Evolutionary conservation across 2,329 filamentous ascomycete genomes (phyloP).

Genomic region (Neonectria neomacrospora): DNA sequence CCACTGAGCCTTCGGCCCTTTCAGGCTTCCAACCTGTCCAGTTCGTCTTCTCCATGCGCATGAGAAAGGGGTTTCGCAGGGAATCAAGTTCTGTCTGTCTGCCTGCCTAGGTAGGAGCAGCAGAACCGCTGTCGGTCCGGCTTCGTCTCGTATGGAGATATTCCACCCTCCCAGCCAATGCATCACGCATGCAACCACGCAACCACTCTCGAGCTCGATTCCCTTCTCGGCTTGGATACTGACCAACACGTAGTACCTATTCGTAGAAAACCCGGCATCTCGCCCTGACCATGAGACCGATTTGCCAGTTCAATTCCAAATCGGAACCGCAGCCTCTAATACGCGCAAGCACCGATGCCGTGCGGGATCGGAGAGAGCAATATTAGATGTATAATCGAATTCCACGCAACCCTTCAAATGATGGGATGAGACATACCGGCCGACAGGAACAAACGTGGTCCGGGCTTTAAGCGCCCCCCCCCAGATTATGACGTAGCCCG

Average conservation of each 20-base stretch:
- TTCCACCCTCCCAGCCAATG: background rate
- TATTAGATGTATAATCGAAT: background rate
- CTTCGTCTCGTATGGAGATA: background rate
- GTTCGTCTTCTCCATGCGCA: background rate
- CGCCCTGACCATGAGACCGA: background rate
- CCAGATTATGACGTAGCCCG: constrained; percentile 42
- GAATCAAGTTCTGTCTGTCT: background rate
- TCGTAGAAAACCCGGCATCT: background rate
- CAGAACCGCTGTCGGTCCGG: background rate
- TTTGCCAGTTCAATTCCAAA: background rate
- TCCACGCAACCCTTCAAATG: background rate
- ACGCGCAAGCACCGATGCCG: constrained; percentile 7
- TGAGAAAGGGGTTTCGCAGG: constrained; percentile 3
- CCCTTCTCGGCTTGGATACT: background rate
- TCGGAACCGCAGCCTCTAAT: background rate
- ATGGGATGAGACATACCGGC: constrained; percentile 10
- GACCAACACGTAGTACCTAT: background rate
- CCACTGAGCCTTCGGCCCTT: background rate
- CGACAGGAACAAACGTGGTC: constrained; percentile 6
- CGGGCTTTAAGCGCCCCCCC: constrained; percentile 23
- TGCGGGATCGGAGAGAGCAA: constrained; percentile 4
- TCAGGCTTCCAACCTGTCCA: background rate
- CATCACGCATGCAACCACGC: too few relatives aligned
- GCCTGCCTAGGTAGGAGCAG: background rate
- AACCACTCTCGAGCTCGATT: background rate